phyloP scores from a whole-genome alignment of 306 rosid species.

The Nissolia schottii region DNA sequence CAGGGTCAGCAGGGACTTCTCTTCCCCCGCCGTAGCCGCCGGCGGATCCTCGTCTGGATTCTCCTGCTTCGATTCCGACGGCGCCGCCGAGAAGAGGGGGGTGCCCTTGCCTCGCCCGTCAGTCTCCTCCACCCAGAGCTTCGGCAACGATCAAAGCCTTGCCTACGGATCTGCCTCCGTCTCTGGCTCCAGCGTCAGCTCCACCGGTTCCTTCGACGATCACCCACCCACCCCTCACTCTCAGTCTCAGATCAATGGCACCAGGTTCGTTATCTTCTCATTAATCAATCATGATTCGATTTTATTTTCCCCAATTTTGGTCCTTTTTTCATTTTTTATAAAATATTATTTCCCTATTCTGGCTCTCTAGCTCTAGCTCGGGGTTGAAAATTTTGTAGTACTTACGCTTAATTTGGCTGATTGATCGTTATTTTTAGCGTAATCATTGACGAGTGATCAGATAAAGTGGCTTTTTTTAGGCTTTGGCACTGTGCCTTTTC shows the following conservation, averaged over 20 bases:
- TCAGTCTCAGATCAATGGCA: slow-evolving; percentile 35
- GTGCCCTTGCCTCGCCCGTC: slow-evolving; percentile 76
- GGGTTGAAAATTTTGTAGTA: neutral
- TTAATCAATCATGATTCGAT: neutral
- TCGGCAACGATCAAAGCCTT: slow-evolving; percentile 43
- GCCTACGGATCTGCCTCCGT: slow-evolving; percentile 60
- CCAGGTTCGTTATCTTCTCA: slow-evolving; percentile 41
- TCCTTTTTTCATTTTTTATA: neutral
- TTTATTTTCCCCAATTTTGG: neutral
- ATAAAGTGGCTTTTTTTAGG: slow-evolving; percentile 14
- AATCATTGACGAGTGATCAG: slow-evolving; percentile 24
- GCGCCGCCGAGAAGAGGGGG: slow-evolving; percentile 33
- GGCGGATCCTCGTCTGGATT: slow-evolving; percentile 24
- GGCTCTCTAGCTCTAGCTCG: neutral
- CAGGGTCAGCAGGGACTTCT: slow-evolving; percentile 44
- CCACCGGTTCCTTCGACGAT: slow-evolving; percentile 69
- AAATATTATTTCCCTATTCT: neutral
- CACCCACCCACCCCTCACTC: slow-evolving; percentile 35
- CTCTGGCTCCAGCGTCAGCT: slow-evolving; percentile 72
- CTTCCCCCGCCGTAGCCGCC: slow-evolving; percentile 1
- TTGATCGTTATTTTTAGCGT: neutral
- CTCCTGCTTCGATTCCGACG: slow-evolving; percentile 52
- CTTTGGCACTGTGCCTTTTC: neutral
- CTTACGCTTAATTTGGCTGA: neutral
- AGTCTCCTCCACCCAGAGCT: slow-evolving; percentile 35